These are phyloP conservation scores for Rhizoctonia solani DNA, from an alignment of 1,284 basidiomycete genomes.

Conservation along the genomic window DNA sequence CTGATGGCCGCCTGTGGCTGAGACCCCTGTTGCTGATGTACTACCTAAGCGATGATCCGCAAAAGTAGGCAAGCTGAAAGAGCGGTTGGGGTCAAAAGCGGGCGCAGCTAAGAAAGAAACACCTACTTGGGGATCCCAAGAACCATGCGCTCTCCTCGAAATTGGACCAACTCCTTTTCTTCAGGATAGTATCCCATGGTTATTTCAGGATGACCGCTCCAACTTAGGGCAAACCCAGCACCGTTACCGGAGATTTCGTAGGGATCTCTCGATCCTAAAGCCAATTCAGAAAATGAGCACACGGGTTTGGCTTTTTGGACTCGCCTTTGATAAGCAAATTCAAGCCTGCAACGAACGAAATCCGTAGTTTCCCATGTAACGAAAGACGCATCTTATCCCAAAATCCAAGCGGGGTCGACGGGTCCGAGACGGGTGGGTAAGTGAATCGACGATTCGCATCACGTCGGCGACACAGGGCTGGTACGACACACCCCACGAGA, in stretches of 20 bases:
- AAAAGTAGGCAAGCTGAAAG: conserved; percentile 41
- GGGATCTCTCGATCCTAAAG: conserved; percentile 80
- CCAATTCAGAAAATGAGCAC: conserved; percentile 38
- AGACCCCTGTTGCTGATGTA: conserved; percentile 2
- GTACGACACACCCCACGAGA: conserved; percentile 92
- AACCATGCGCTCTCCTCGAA: conserved; percentile 78
- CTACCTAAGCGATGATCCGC: conserved; percentile 41
- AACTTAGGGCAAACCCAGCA: conserved; percentile 88
- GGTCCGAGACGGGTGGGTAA: conserved; percentile 84
- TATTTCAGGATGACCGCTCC: conserved; percentile 77
- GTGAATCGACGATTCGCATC: conserved; percentile 79
- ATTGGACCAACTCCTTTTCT: conserved; percentile 82
- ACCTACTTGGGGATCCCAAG: conserved; percentile 82
- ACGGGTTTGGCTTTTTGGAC: conserved; percentile 28
- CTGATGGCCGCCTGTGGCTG: conserved; percentile 1
- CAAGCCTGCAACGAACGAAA: conserved; percentile 75
- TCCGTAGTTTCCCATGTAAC: conserved; percentile 80
- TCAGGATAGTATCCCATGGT: conserved; percentile 73
- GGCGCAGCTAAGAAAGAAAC: conserved; percentile 18
- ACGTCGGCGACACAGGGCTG: conserved; percentile 87
- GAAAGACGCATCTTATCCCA: conserved; percentile 93
- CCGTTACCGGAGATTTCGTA: conserved; percentile 75
- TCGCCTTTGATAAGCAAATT: conserved; percentile 85
- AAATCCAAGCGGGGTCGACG: conserved; percentile 87
- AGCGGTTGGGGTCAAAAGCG: not conserved